These are phyloP conservation scores for Hypholoma sublateritium DNA, from an alignment of 768 basidiomycete species.

Conservation along the genomic window DNA sequence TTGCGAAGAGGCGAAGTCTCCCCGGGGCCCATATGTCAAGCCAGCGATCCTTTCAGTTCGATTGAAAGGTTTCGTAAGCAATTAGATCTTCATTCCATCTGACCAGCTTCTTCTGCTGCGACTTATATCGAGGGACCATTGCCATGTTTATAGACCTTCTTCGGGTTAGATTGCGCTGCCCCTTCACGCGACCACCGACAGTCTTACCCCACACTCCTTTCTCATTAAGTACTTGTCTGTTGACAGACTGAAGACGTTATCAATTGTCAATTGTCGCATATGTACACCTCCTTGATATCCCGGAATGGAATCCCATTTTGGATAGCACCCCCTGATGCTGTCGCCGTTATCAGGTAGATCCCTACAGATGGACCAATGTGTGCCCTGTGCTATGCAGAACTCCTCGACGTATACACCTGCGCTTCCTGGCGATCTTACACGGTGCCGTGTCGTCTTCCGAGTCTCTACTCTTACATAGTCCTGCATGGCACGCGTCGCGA, in stretches of 20 bases:
- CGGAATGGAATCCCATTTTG: slow-evolving; percentile 1
- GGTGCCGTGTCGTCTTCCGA: too few species aligned
- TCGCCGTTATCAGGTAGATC: neutral
- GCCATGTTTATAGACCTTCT: neutral
- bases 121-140: slow-evolving; percentile 7
- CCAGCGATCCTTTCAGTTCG: slow-evolving; percentile 6
- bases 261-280: neutral
- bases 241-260: slow-evolving; percentile 3
- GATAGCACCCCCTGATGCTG: neutral
- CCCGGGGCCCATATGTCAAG: slow-evolving; percentile 2
- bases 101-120: neutral
- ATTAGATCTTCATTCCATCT: slow-evolving; percentile 19
- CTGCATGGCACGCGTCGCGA: too few species aligned
- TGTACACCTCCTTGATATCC: neutral
- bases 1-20: slow-evolving; percentile 6
- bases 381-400: neutral
- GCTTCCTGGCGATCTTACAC: neutral
- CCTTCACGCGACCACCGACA: slow-evolving; percentile 5
- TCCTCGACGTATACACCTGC: neutral
- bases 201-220: slow-evolving; percentile 17
- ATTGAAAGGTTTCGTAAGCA: slow-evolving; percentile 13
- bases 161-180: slow-evolving; percentile 23
- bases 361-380: neutral
- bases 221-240: slow-evolving; percentile 4
- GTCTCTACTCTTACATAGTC: too few species aligned